Conservation (phyloP, 352 stramenopile genomes). For the Phytophthora rubi region DNA sequence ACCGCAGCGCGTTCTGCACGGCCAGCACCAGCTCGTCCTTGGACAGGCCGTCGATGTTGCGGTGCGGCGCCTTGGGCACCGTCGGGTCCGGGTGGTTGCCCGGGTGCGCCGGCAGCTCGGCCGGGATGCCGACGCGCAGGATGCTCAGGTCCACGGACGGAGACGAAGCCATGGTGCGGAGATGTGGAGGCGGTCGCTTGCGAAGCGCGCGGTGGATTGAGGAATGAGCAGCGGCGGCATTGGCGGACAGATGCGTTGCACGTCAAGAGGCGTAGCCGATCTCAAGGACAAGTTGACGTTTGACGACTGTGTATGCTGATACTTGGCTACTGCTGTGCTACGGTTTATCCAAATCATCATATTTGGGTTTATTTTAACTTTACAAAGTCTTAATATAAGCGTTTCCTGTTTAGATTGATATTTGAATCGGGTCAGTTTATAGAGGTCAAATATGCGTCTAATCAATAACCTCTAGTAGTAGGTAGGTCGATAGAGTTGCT, state of each 20-base stretch:
- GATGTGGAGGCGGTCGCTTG: slow-evolving; percentile 13
- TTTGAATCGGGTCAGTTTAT: not conserved
- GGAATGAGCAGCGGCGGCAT: slow-evolving; percentile 26
- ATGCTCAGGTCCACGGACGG: slow-evolving; percentile 55
- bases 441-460: not conserved
- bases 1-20: slow-evolving; percentile 88
- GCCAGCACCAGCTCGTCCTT: slow-evolving; percentile 75
- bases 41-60: slow-evolving; percentile 57
- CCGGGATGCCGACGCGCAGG: slow-evolving; percentile 56
- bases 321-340: not conserved
- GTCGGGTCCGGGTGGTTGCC: slow-evolving; percentile 56
- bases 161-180: slow-evolving; percentile 29
- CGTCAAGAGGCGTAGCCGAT: slow-evolving; percentile 26
- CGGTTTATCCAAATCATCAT: not conserved
- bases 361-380: not conserved
- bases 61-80: slow-evolving; percentile 61
- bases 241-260: slow-evolving; percentile 6
- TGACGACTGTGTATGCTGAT: slow-evolving; percentile 15
- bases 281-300: slow-evolving; percentile 22
- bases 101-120: slow-evolving; percentile 56
- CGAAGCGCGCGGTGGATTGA: slow-evolving; percentile 20
- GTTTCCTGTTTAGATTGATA: not conserved
- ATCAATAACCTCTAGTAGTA: not conserved
- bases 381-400: not conserved
- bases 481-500: not conserved